Conservation (phyloP, 495 filamentous ascomycete species). For the Thermothielavioides terrestris region DNA sequence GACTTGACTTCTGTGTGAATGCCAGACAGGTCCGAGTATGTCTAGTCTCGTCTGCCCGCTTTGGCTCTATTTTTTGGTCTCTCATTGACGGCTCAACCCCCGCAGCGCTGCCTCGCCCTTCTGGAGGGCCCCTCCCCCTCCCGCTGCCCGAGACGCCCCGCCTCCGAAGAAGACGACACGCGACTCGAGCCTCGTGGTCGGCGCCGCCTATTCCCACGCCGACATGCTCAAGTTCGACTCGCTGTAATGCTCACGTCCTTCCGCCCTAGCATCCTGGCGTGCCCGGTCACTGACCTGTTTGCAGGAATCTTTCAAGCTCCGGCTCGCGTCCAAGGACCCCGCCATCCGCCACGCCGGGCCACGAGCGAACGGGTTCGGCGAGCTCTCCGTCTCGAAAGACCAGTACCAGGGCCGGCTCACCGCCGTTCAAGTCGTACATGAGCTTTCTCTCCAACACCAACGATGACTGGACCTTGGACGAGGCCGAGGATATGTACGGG, state of each 20-base stretch:
- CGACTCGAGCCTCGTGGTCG: conserved; percentile 74
- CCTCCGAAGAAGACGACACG: conserved; percentile 48
- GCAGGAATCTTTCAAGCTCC: conserved; percentile 35
- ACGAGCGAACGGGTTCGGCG: conserved; percentile 27
- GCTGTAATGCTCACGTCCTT: conserved; percentile 37
- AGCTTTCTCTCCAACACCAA: conserved; percentile 66
- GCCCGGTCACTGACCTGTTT: conserved; percentile 11
- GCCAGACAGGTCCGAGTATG: conserved; percentile 56
- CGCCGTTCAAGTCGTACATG: conserved; percentile 62
- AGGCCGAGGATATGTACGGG: conserved; percentile 60
- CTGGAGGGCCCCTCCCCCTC: conserved; percentile 67
- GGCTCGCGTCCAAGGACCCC: conserved; percentile 43
- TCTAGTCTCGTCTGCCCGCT: too few relatives aligned
- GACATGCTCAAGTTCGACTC: conserved; percentile 84
- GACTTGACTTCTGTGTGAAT: conserved; percentile 13
- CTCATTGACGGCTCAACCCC: neutral
- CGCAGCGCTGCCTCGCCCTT: conserved; percentile 78
- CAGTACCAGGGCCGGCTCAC: conserved; percentile 45
- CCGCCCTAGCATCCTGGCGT: neutral
- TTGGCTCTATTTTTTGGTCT: too few relatives aligned
- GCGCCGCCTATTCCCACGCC: conserved; percentile 92
- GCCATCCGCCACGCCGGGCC: conserved; percentile 33
- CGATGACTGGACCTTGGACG: conserved; percentile 64
- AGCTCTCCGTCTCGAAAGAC: conserved; percentile 50
- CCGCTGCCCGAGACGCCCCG: conserved; percentile 41